Base-by-base conservation (phyloP, 2,329 filamentous ascomycete genomes). In the Colletotrichum kahawae region DNA sequence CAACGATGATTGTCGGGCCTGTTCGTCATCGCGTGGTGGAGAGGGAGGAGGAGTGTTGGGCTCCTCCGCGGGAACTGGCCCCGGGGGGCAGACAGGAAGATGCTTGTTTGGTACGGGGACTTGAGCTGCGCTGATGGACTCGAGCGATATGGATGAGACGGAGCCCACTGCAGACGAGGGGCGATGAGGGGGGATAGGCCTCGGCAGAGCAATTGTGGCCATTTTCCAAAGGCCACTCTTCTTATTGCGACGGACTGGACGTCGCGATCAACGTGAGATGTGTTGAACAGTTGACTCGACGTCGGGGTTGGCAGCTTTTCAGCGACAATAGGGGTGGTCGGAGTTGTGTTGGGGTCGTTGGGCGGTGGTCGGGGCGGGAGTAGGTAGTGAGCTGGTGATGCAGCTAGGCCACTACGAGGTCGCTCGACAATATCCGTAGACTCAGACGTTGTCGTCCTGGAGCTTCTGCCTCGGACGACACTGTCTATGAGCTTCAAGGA, bases 1-100 rank as follows among this genome's bases (percentile, higher is more conserved):
- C 43, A 96, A 87, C 4, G 95, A 97, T 12, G 89, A 89, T 59
- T 91, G 91, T 75, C 90, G 87, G 62, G 90, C 83, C 56, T 85
- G 86, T 60, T 90, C 82, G 68, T 90, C 89, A 16, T 92, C 94
- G 13, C 65, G 74, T 27, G 75, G 69, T 48, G 75, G 69, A 29
- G 95, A 95, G 18, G 91, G 88, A 9, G 92, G 92, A 64, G 92
- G 92, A 36, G 92, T 92, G 79, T 90, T 89, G 63, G 90, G 88
- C 74, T 88, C 89, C 79, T 87, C 87, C 69, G 83, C 85, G 63
- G 83, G 88, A 78, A 87, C 91, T 77, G 95, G 93, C 2, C 95
- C 95, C 2, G 95, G 92, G n/a, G 95, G 94, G 84, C 95, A 98
- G 79, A 93, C 87, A n/a, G 96, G 95, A 29, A 98, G 88, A 84